These are phyloP conservation scores for Arachnopeziza araneosa DNA, from an alignment of 2,329 filamentous ascomycete species.

Conservation along the genomic window DNA sequence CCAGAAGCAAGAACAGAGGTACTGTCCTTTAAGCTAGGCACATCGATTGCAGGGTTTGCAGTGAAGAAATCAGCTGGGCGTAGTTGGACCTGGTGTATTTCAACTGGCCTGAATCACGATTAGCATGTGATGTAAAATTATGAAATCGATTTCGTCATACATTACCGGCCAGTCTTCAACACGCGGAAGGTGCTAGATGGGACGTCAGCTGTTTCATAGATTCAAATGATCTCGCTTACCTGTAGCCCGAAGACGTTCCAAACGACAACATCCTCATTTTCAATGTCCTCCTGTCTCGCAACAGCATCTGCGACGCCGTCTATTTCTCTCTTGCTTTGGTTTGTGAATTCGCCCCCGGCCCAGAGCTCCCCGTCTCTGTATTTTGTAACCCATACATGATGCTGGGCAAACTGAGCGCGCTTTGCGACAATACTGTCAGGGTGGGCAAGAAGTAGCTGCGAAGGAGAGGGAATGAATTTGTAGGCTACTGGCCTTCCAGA, in stretches of 20 bases:
- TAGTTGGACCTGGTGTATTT: slow-evolving; percentile 71
- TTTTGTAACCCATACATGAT: slow-evolving; percentile 82
- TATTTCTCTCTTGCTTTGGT: slow-evolving; percentile 27
- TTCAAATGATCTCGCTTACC: not conserved
- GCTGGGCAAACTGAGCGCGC: slow-evolving; percentile 77
- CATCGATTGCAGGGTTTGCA: slow-evolving; percentile 51
- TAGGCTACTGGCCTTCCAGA: slow-evolving; percentile 78
- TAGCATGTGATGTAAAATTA: not conserved
- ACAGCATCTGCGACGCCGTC: slow-evolving; percentile 56
- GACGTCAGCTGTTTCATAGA: not conserved
- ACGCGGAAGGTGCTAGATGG: slow-evolving; percentile 62
- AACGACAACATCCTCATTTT: slow-evolving; percentile 81
- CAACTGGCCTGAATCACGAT: slow-evolving; percentile 47
- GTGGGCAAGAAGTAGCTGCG: slow-evolving; percentile 71
- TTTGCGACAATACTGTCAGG: slow-evolving; percentile 81
- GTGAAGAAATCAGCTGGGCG: slow-evolving; percentile 53
- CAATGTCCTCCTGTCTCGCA: slow-evolving; percentile 78
- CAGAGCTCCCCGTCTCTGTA: slow-evolving; percentile 52
- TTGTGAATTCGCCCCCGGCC: slow-evolving; percentile 32
- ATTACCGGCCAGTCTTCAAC: slow-evolving; percentile 90
- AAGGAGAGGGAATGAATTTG: slow-evolving; percentile 81
- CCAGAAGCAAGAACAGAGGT: slow-evolving; percentile 15
- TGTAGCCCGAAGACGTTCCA: slow-evolving; percentile 91
- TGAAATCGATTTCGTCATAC: slow-evolving; percentile 30
- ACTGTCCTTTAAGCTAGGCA: slow-evolving; percentile 57